phyloP scores from a whole-genome alignment of 2,329 filamentous ascomycete species.

The Chalara sp. region DNA sequence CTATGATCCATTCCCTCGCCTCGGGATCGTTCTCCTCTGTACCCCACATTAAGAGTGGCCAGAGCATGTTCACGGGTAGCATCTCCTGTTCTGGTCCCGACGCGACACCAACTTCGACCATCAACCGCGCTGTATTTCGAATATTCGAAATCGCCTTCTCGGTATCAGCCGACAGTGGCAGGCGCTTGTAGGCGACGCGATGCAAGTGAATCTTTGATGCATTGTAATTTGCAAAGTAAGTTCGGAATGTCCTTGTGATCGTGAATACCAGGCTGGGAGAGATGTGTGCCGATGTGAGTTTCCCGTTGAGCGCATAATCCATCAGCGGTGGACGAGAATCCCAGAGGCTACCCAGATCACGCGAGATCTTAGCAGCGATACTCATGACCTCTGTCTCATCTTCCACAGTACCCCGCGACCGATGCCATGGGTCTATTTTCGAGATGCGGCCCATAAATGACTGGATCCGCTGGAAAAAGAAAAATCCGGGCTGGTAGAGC shows the following conservation, averaged over 20 bases:
- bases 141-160: slow-evolving; percentile 44
- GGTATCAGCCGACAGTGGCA: slow-evolving; percentile 37
- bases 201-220: slow-evolving; percentile 50
- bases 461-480: slow-evolving; percentile 52
- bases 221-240: slow-evolving; percentile 50
- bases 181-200: slow-evolving; percentile 46
- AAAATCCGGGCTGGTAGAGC: slow-evolving; percentile 46
- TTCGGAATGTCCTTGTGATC: slow-evolving; percentile 46
- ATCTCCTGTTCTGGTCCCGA: slow-evolving; percentile 24
- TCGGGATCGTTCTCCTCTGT: slow-evolving; percentile 44
- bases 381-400: slow-evolving; percentile 54
- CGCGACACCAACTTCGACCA: slow-evolving; percentile 35
- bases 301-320: slow-evolving; percentile 47
- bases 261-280: slow-evolving; percentile 41
- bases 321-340: slow-evolving; percentile 45
- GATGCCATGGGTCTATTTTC: slow-evolving; percentile 49
- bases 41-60: slow-evolving; percentile 50
- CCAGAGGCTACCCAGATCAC: slow-evolving; percentile 43
- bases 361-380: slow-evolving; percentile 41
- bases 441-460: slow-evolving; percentile 51
- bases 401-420: slow-evolving; percentile 46
- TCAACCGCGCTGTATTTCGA: slow-evolving; percentile 38
- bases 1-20: slow-evolving; percentile 43
- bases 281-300: slow-evolving; percentile 40
- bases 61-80: slow-evolving; percentile 49